Evolutionary conservation across 2,329 filamentous ascomycete genomes (phyloP).

Genomic region (Pseudogymnoascus sp.): DNA sequence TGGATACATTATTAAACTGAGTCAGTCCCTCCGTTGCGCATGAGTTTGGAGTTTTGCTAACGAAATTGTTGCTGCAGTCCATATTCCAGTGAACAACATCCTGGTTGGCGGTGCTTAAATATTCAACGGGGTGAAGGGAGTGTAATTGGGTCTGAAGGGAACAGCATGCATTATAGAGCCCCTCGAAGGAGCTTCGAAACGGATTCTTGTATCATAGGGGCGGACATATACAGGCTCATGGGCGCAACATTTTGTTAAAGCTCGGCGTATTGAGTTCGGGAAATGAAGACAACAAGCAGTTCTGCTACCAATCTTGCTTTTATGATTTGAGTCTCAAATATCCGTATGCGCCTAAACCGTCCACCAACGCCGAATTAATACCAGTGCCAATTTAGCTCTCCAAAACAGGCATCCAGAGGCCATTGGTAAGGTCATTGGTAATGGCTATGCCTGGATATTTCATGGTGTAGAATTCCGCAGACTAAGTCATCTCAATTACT

Average conservation of each 20-base stretch:
- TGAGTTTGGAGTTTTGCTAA: not conserved
- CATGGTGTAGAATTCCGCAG: not conserved
- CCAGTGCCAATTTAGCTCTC: not conserved
- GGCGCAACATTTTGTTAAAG: slow-evolving; percentile 6
- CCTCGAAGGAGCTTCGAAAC: slow-evolving; percentile 6
- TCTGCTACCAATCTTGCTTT: slow-evolving; percentile 6
- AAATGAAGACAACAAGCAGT: slow-evolving; percentile 7
- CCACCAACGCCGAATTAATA: not conserved
- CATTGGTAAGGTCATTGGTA: not conserved
- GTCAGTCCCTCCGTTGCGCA: slow-evolving; percentile 20
- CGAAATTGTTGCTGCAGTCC: slow-evolving; percentile 28
- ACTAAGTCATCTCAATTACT: not conserved
- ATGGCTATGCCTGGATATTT: not conserved
- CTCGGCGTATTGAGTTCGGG: slow-evolving; percentile 7
- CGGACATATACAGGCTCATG: slow-evolving; percentile 5
- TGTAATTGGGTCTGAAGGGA: slow-evolving; percentile 5
- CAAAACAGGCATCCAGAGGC: not conserved
- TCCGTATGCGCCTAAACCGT: not conserved
- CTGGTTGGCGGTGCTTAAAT: slow-evolving; percentile 33
- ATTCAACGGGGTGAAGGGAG: not conserved
- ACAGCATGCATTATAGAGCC: not conserved
- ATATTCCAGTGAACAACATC: slow-evolving; percentile 47
- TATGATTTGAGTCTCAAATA: not conserved
- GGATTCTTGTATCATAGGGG: slow-evolving; percentile 6
- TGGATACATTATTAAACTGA: slow-evolving; percentile 43